Conservation (phyloP, 1,284 basidiomycete genomes). For the Wallemia mellicola region DNA sequence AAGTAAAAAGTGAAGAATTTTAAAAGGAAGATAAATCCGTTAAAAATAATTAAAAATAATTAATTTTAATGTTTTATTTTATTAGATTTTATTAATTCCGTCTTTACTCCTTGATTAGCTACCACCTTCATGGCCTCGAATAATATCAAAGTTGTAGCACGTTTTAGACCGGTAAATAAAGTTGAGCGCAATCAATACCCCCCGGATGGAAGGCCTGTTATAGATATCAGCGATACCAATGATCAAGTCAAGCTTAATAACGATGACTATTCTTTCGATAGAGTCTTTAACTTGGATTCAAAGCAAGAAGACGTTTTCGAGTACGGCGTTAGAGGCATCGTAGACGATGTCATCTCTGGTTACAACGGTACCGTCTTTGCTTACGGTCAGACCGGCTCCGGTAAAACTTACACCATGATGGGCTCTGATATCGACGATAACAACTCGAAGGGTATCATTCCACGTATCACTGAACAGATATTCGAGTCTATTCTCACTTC, state of each 20-base stretch:
- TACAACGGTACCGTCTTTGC: conserved; percentile 51
- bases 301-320: conserved; percentile 88
- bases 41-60: too few species aligned
- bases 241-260: conserved; percentile 8
- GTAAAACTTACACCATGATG: conserved; percentile 97
- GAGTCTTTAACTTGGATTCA: conserved; percentile 79
- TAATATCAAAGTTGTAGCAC: conserved; percentile 57
- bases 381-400: conserved; percentile 94
- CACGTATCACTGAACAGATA: conserved; percentile 94
- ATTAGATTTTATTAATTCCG: too few species aligned
- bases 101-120: too few species aligned
- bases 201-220: neutral
- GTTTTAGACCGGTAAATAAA: conserved; percentile 19
- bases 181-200: neutral
- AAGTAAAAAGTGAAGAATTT: too few species aligned
- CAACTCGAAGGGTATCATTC: conserved; percentile 82
- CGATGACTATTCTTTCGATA: conserved; percentile 80
- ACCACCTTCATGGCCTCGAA: conserved; percentile 7
- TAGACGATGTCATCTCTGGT: conserved; percentile 82
- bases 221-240: conserved; percentile 2
- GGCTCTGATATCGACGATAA: conserved; percentile 85
- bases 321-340: conserved; percentile 85
- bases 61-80: too few species aligned
- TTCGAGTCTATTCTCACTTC: conserved; percentile 91
- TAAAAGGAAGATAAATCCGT: too few species aligned